Percentiles rank a stretch among this genome's conserved stretches.
phyloP scores from a whole-genome alignment of 148 eudicot species.

The Rhododendron kiyosumense region DNA sequence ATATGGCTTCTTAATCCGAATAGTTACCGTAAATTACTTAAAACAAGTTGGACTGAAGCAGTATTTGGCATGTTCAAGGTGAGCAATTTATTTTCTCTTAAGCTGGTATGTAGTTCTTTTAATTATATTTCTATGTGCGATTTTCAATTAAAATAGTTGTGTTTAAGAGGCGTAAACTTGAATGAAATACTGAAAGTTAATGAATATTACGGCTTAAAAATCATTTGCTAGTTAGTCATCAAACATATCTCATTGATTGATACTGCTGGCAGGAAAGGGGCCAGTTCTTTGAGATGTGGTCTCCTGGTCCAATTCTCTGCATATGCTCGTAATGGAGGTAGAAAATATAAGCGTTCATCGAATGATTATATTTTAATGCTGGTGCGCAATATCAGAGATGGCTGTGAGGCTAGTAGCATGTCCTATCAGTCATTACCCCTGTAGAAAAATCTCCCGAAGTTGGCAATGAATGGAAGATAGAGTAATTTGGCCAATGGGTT shows the following conservation, averaged over 20 bases:
- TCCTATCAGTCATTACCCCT: not conserved
- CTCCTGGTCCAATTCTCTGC: slow-evolving; percentile 2
- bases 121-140: not conserved
- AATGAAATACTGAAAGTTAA: not conserved
- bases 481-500: not conserved
- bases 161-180: not conserved
- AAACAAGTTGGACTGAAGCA: slow-evolving; percentile 91
- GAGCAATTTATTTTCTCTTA: slow-evolving; percentile 11
- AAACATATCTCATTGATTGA: slow-evolving; percentile 1
- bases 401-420: not conserved
- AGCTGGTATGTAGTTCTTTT: not conserved
- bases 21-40: slow-evolving; percentile 68
- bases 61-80: slow-evolving; percentile 98
- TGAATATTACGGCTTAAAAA: not conserved
- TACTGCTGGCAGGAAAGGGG: slow-evolving; percentile 20
- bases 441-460: not conserved
- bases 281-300: slow-evolving; percentile 15
- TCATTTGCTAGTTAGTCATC: slow-evolving; percentile 5
- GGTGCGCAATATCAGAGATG: not conserved
- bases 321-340: slow-evolving; percentile 9
- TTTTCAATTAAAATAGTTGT: not conserved
- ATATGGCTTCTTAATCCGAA: slow-evolving; percentile 99
- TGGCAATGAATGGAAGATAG: not conserved
- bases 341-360: not conserved
- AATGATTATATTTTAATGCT: not conserved